These are phyloP conservation scores for Taphrina communis DNA, from an alignment of 1,139 yeast genomes.

Conservation along the genomic window DNA sequence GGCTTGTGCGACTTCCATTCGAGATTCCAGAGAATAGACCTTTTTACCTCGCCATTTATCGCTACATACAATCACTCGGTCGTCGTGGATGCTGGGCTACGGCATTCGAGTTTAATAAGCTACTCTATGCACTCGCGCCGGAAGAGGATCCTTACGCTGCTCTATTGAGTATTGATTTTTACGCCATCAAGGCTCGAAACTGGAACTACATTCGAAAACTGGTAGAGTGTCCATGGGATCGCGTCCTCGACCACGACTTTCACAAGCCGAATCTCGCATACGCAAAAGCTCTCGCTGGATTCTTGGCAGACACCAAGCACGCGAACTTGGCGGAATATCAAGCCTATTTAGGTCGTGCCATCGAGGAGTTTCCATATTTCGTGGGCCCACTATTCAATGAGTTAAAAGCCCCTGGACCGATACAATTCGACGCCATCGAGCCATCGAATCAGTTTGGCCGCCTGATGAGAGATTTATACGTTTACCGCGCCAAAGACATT, in stretches of 20 bases:
- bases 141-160: conserved; percentile 85
- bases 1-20: conserved; percentile 74
- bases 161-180: conserved; percentile 79
- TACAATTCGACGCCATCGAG: conserved; percentile 41
- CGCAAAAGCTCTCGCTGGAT: conserved; percentile 65
- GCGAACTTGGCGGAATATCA: conserved; percentile 56
- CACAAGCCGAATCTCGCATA: conserved; percentile 73
- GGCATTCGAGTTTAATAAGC: conserved; percentile 75
- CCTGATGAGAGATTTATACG: conserved; percentile 47
- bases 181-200: conserved; percentile 71
- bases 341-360: conserved; percentile 59
- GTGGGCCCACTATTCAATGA: conserved; percentile 60
- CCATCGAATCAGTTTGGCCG: conserved; percentile 46
- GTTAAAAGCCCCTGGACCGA: conserved; percentile 50
- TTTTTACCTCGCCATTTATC: conserved; percentile 73
- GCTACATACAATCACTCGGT: conserved; percentile 72
- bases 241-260: conserved; percentile 53
- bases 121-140: conserved; percentile 65
- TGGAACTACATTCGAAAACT: conserved; percentile 66
- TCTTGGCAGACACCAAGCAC: conserved; percentile 50
- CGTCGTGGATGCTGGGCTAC: conserved; percentile 79
- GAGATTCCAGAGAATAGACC: conserved; percentile 77
- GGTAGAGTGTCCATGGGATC: conserved; percentile 49
- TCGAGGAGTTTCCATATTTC: conserved; percentile 63
- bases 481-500: conserved; percentile 47